phyloP scores from a whole-genome alignment of 192 early-diverging fungal species.

The Gigaspora rosea region DNA sequence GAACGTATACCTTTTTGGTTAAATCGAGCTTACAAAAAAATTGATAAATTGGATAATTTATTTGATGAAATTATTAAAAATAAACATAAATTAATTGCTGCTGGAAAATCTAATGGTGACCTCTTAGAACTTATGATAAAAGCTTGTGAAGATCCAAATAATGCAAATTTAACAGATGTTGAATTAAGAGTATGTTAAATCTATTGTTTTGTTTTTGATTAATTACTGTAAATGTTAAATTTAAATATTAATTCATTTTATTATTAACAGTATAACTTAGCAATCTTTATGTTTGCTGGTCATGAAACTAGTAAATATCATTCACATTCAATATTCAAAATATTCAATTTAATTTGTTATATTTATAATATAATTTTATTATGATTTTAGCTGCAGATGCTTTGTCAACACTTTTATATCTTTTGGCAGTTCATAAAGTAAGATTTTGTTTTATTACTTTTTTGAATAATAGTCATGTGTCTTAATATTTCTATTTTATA shows the following conservation, averaged over 20 bases:
- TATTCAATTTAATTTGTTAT: not conserved
- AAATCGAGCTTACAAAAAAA: not conserved
- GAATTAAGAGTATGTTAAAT: not conserved
- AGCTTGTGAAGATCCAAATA: not conserved
- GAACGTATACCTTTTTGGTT: too few relatives aligned
- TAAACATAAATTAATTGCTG: not conserved
- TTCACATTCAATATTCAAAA: not conserved
- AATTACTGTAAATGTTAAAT: not conserved
- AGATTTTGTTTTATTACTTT: not conserved
- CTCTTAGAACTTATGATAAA: not conserved
- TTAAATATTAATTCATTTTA: not conserved
- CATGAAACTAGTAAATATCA: slow-evolving; percentile 7
- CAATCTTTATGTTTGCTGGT: slow-evolving; percentile 1
- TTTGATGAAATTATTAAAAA: not conserved
- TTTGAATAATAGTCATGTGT: not conserved
- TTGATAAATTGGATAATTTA: not conserved
- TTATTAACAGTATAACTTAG: not conserved
- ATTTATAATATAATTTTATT: not conserved
- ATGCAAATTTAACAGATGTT: not conserved
- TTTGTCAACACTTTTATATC: not conserved
- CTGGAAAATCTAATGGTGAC: not conserved
- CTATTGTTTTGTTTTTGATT: not conserved
- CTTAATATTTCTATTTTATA: not conserved
- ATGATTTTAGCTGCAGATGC: not conserved
- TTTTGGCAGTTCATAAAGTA: not conserved